phyloP scores from a whole-genome alignment of 1,284 basidiomycete genomes.

The Meripilus lineatus region DNA sequence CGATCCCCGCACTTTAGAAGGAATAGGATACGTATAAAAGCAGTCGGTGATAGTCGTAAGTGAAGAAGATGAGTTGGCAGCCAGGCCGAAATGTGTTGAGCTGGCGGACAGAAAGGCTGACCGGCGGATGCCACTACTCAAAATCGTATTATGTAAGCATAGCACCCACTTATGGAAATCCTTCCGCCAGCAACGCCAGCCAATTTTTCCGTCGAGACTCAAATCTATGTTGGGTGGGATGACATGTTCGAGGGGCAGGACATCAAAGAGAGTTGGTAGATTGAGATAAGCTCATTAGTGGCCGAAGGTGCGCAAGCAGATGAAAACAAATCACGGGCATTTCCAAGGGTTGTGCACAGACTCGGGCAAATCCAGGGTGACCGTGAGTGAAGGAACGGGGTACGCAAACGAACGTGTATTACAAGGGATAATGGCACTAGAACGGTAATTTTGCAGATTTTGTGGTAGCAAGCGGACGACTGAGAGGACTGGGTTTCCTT shows the following conservation, averaged over 20 bases:
- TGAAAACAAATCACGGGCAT: not conserved
- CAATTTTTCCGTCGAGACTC: no score
- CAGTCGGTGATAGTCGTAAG: not conserved
- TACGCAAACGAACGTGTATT: no score
- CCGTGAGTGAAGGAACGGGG: not conserved
- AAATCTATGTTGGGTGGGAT: no score
- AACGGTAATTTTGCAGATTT: slow-evolving; percentile 14
- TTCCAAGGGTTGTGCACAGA: not conserved
- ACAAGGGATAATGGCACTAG: no score
- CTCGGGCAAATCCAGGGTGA: not conserved
- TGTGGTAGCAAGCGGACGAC: slow-evolving; percentile 8
- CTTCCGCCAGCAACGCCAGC: no score
- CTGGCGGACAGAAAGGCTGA: not conserved
- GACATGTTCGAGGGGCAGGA: no score
- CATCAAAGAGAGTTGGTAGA: not conserved
- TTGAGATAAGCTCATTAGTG: not conserved
- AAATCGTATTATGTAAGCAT: no score
- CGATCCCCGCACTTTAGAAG: not conserved
- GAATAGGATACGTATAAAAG: not conserved
- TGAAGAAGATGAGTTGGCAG: no score
- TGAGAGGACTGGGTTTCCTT: slow-evolving; percentile 10
- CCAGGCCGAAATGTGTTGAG: not conserved
- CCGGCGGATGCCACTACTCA: not conserved
- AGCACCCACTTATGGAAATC: no score
- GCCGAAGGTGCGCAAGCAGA: not conserved